Percentiles rank a stretch among this genome's conserved stretches.
Conservation (phyloP, 1,284 basidiomycete genomes). For the Laetiporus sulphureus region DNA sequence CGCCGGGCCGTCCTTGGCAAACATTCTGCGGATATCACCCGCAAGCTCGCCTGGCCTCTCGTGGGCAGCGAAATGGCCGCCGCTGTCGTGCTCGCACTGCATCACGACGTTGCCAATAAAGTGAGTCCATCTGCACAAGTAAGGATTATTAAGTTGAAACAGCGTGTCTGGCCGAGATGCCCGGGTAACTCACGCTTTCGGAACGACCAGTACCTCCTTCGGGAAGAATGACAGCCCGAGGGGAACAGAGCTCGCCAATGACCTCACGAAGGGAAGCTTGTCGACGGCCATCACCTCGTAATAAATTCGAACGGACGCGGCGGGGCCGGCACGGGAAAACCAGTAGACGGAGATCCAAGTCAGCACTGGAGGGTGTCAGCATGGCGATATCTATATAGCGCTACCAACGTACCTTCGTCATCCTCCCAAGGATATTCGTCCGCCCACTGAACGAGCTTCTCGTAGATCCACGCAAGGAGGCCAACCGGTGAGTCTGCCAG, state of each 20-base stretch:
- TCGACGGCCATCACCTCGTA: constrained; percentile 29
- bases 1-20: constrained; percentile 14
- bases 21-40: constrained; percentile 22
- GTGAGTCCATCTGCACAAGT: constrained; percentile 19
- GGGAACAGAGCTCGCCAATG: constrained; percentile 29
- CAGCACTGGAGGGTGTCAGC: constrained; percentile 31
- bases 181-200: constrained; percentile 11
- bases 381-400: constrained; percentile 1
- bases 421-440: constrained; percentile 45
- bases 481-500: constrained; percentile 53
- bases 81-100: constrained; percentile 18
- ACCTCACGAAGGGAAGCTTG: background rate
- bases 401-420: constrained; percentile 35
- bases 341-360: constrained; percentile 55
- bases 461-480: constrained; percentile 55
- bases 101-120: constrained; percentile 22
- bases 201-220: constrained; percentile 31
- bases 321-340: constrained; percentile 50
- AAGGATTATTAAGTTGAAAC: too few species aligned
- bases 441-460: constrained; percentile 47
- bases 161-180: background rate
- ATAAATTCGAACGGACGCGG: constrained; percentile 50
- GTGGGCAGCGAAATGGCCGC: constrained; percentile 26
- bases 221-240: constrained; percentile 45
- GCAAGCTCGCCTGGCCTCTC: constrained; percentile 22